Base-by-base conservation (phyloP, 2,329 filamentous ascomycete species). In the Mariannaea sp. region DNA sequence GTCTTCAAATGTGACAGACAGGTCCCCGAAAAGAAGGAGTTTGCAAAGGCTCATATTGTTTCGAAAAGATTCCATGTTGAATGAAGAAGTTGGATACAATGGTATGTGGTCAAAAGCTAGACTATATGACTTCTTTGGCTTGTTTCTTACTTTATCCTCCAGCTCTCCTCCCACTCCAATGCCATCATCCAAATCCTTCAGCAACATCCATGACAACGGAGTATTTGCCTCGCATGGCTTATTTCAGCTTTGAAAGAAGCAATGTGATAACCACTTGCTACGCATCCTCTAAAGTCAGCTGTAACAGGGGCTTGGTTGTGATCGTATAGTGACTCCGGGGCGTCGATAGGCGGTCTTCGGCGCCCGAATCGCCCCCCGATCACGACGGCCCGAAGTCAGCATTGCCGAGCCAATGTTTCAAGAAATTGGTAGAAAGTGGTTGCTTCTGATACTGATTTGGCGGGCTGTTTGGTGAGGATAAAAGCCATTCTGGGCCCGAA, bases 21-120 rank as follows among this genome's bases (percentile, higher is more conserved):
- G 38, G 22, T 68, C 66, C 8, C 66, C 65, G 41, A 68, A 65
- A 10, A 67, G 26, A 22, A 62, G 48, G 8, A 63, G 22, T 33
- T 49, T 53, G 36, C 46, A 39, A 20, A 44, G 49, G 14, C 33
- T 19, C 57, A 59, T 61, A 12, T 46, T 39, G 16, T n/a, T 40
- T 8, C 35, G 13, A 13, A 27, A 24, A 30, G 14, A 26, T 9
- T 50, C 16, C 20, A 50, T 55, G 45, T 42, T 49, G 46, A 42
- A 54, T 47, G 12, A 16, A 14, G 27, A 26, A 10, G 7, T 7
- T n/a, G 20, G 33, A 38, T 38, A 7, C 14, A 16, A 10, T 19
- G 39, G n/a, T 42, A n/a, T 27, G 36, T 32, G 12, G 26, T 19
- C 20, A 38, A 36, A 10, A 10, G 22, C 33, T 20, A 26, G 19